Conservation (phyloP, 139 green algal genomes). For the Tetradesmus obliquus region DNA sequence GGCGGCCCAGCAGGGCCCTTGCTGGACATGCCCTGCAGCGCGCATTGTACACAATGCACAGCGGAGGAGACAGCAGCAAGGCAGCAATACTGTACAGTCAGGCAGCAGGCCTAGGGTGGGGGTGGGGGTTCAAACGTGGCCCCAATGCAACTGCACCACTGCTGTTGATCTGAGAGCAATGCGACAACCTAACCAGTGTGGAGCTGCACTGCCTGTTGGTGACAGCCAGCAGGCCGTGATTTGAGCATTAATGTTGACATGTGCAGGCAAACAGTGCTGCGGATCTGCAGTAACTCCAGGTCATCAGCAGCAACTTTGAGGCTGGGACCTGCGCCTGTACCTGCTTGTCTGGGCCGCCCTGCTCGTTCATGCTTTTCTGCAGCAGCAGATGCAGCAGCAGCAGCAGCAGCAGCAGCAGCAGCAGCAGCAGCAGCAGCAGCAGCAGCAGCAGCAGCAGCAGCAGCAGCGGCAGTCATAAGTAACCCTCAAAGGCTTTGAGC, state of each 20-base stretch:
- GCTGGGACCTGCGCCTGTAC: not conserved
- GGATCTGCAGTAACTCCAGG: not conserved
- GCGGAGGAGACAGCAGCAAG: too few relatives aligned
- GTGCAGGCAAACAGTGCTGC: not conserved
- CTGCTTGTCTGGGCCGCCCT: not conserved
- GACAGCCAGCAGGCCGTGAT: not conserved
- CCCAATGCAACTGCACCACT: not conserved
- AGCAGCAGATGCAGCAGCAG: not conserved
- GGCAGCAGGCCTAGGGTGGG: not conserved
- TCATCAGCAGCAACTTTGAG: not conserved
- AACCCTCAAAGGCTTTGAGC: too few relatives aligned
- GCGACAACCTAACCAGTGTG: too few relatives aligned
- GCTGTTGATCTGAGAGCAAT: not conserved
- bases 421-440: not conserved
- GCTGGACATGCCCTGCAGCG: not conserved
- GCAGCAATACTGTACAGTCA: not conserved
- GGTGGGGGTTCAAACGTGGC: too few relatives aligned
- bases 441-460: not conserved
- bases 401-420: not conserved
- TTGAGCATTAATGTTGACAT: not conserved
- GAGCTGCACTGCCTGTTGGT: not conserved
- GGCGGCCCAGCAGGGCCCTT: not conserved
- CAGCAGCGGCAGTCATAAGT: too few relatives aligned
- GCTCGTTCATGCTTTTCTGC: conserved; percentile 11
- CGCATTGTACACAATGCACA: not conserved